Evolutionary conservation across 108 stramenopile species (phyloP).

Genomic region (Cyclotella choctawhatcheeana): DNA sequence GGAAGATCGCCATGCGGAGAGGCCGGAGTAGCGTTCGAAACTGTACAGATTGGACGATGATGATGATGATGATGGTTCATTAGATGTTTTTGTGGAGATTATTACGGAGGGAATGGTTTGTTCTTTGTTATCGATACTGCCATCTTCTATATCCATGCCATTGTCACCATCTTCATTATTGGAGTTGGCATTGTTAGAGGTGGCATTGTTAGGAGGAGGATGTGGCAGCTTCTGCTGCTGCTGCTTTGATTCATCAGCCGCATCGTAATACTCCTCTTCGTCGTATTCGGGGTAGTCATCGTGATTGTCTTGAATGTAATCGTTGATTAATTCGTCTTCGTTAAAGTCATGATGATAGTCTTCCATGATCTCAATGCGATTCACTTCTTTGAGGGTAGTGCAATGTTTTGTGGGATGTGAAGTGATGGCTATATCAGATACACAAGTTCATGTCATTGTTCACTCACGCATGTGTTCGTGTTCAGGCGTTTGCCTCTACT

Average conservation of each 20-base stretch:
- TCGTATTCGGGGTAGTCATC: constrained; percentile 40
- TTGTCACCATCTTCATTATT: background rate
- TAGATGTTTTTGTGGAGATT: background rate
- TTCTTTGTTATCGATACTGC: no score
- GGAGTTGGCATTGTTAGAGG: constrained; percentile 1
- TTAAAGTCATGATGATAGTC: constrained; percentile 44
- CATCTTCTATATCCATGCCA: background rate
- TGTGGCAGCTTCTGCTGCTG: background rate
- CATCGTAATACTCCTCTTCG: constrained; percentile 19
- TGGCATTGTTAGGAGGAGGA: background rate
- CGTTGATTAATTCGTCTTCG: constrained; percentile 65
- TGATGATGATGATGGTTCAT: constrained; percentile 1
- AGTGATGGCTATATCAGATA: no score
- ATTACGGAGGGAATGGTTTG: no score
- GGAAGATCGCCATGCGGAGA: constrained; percentile 31
- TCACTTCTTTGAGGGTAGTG: no score
- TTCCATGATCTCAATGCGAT: no score
- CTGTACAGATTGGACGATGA: constrained; percentile 26
- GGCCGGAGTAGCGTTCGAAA: constrained; percentile 46
- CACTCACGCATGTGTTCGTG: background rate
- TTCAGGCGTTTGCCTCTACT: no score
- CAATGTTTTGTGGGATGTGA: no score
- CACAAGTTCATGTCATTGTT: constrained; percentile 9
- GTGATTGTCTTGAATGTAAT: constrained; percentile 54
- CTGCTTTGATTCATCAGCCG: background rate